Base-by-base conservation (phyloP, 2,329 filamentous ascomycete genomes). In the Colletotrichum orchidophilum region DNA sequence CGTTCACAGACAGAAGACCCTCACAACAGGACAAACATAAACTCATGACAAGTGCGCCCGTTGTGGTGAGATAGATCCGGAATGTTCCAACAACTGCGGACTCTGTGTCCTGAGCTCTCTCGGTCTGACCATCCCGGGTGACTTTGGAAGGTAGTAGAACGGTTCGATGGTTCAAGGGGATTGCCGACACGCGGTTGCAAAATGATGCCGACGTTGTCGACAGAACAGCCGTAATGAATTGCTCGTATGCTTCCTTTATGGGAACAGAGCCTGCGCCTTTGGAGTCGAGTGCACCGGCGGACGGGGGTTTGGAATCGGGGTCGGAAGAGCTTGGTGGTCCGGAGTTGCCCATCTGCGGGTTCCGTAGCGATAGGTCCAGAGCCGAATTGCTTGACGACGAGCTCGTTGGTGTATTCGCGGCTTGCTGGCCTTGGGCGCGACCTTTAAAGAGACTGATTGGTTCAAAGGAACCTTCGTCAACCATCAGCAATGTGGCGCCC, bases 31-130 rank as follows among this genome's bases (percentile, higher is more conserved):
- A 83, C 59, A 89, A 81, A 49, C 81, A 82, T 29, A 90, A 75
- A 52, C 83, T 84, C 29, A 89, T 80, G 15, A 90, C 78, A 8
- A 91, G 80, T 12, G 83, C 83, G 2, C 88, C 88, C 0, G 86
- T 87, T 1, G 87, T 90, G 6, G 88, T 90, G 61, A 90, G 76
- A 72, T 88, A 88, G 9, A 86, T 82, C 58, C 85, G 84, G 18
- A 90, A 83, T 7, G 86, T 88, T 3, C 85, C 88, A 26, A 74
- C 50, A 29, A 74, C 64, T 24, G 73, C 73, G 26, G 63, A 26
- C 46, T 73, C 61, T 13, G 52, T 55, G 46, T 69, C 64, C 11
- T 42, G 55, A 31, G 54, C 59, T 53, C 60, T 53, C 33, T 61
- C 69, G 4, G 59, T 39, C 7, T 71, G 66, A 24, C 29, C 64